Evolutionary conservation across 495 filamentous ascomycete genomes (phyloP).

Genomic region (Aspergillus incahuasiensis): DNA sequence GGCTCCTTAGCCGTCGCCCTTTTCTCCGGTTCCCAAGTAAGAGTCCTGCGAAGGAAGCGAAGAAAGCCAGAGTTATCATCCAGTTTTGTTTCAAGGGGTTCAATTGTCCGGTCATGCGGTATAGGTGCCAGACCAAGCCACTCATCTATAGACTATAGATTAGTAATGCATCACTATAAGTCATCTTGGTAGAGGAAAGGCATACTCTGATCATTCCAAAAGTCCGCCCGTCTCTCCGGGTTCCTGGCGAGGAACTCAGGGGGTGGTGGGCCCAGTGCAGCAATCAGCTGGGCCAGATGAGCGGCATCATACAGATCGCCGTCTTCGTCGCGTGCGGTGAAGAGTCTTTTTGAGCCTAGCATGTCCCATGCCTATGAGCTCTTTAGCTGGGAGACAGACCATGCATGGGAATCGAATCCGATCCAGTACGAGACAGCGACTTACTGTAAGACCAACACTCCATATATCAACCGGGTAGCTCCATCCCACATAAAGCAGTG

Average conservation of each 20-base stretch:
- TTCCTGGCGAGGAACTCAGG: conserved; percentile 29
- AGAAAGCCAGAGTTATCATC: conserved; percentile 32
- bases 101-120: conserved; percentile 21
- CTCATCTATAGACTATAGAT: neutral
- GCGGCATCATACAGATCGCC: conserved; percentile 35
- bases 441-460: conserved; percentile 45
- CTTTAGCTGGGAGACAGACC: conserved; percentile 9
- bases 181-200: neutral
- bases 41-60: conserved; percentile 27
- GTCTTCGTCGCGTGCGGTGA: conserved; percentile 28
- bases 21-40: conserved; percentile 35
- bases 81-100: conserved; percentile 20
- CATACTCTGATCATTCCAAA: conserved; percentile 27
- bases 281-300: conserved; percentile 39
- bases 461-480: conserved; percentile 45
- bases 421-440: conserved; percentile 10
- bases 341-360: conserved; percentile 38
- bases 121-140: conserved; percentile 27
- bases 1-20: conserved; percentile 35
- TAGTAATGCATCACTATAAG: neutral
- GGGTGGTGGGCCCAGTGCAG: conserved; percentile 40
- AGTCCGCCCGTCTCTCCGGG: conserved; percentile 20
- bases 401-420: neutral
- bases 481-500: conserved; percentile 34
- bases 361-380: conserved; percentile 49